Evolutionary conservation across 768 basidiomycete genomes (phyloP), one percentile per base, ranked within the genome.

Genomic region (Boletus tomentosulus): DNA sequence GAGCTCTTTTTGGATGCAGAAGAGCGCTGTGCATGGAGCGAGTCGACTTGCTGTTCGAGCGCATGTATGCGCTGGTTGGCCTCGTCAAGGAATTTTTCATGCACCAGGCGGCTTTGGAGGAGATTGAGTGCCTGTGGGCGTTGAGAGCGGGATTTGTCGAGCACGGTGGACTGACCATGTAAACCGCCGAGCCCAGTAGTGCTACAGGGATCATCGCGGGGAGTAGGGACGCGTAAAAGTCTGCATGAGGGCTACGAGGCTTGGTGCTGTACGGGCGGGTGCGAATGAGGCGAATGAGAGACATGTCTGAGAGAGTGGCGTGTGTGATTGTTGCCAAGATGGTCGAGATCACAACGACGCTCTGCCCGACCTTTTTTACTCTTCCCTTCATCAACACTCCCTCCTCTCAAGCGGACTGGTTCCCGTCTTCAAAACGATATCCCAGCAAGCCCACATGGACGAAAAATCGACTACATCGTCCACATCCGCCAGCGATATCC

Each of bases 171-270:
- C 79, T 53, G 64, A 88, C 89, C 61, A 89, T 74, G 71, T 89
- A 92, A 52, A 92, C 78, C 9, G 84, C 86, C 48, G 88, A 89
- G 16, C 89, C 90, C 12, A 92, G 75, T 48, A 92, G 73, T 48
- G 84, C 83, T 50, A 92, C 73, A 9, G 89, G 90, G 46, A 91
- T 71, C 87, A 91, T 91, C 31, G 81, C 81, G 27, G 90, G 90
- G 37, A 86, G 70, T 46, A 85, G 76, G 49, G 82, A 78, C 42
- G 81, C 73, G 68, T 92, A 92, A 78, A 86, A 84, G 59, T 76
- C 73, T 6, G 79, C 79, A 66, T 91, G 86, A 11, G 75, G 71
- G 30, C 79, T 82, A 52, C 64, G 62, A 27, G 49, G 57, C 22
- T 45, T 55, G 28, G 60, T 27, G 2, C 52, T n/a, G 47, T 63